Conservation (phyloP, 495 filamentous ascomycete species). For the Podospora pseudopauciseta region DNA sequence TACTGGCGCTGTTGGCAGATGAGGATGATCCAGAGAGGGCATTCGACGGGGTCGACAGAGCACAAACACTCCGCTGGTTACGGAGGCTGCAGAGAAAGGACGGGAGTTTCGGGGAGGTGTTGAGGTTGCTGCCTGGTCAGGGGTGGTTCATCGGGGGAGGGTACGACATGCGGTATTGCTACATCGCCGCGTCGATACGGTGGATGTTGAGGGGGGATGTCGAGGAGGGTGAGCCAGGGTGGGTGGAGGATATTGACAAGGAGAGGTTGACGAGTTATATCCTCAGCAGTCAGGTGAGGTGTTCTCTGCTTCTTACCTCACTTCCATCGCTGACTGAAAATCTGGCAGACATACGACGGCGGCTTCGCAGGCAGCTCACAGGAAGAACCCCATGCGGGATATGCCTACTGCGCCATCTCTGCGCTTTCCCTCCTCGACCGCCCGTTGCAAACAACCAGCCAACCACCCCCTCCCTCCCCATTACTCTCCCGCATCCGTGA, state of each 20-base stretch:
- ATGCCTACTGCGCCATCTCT: slow-evolving; percentile 78
- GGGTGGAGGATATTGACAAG: slow-evolving; percentile 70
- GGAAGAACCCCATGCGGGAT: slow-evolving; percentile 87
- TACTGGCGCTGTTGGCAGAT: slow-evolving; percentile 71
- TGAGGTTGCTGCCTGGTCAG: slow-evolving; percentile 46
- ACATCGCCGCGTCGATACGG: slow-evolving; percentile 72
- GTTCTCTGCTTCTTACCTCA: not conserved
- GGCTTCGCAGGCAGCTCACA: slow-evolving; percentile 77
- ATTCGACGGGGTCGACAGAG: slow-evolving; percentile 58
- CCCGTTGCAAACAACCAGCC: slow-evolving; percentile 29
- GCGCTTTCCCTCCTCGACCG: slow-evolving; percentile 68
- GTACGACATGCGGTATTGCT: slow-evolving; percentile 82
- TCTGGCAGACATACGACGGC: slow-evolving; percentile 79
- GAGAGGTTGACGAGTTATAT: slow-evolving; percentile 68
- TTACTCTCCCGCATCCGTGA: slow-evolving; percentile 36
- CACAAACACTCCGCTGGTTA: slow-evolving; percentile 68
- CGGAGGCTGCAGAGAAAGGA: slow-evolving; percentile 71
- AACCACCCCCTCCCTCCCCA: slow-evolving; percentile 10
- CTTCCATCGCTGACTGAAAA: slow-evolving; percentile 24
- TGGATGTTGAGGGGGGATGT: slow-evolving; percentile 69
- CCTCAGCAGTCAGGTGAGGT: not conserved
- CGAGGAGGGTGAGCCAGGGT: slow-evolving; percentile 49
- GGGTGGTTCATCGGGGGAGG: slow-evolving; percentile 66
- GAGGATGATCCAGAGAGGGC: slow-evolving; percentile 49
- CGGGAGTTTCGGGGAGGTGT: slow-evolving; percentile 86